Base-by-base conservation (phyloP, 768 basidiomycete genomes). In the Tulasnella sp. region DNA sequence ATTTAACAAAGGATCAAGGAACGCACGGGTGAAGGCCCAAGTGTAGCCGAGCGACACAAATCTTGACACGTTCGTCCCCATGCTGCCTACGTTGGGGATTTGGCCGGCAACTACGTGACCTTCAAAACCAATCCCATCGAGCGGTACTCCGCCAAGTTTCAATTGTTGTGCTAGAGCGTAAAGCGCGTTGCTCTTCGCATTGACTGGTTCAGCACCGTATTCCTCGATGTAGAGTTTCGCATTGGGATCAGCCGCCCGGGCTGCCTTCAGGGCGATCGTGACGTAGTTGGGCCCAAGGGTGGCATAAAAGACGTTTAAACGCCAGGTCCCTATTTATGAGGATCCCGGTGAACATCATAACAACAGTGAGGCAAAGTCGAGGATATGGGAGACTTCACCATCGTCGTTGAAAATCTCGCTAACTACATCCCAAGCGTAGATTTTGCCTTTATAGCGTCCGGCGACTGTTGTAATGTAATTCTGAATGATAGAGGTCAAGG, bases 31-130 rank as follows among this genome's bases (percentile, higher is more conserved):
- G 81, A 92, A 88, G 18, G 91, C 91, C 42, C 92, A 89, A 81
- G 92, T 91, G 56, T 92, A 85, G 7, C 91, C 91, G 38, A 92
- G 88, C 18, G 88, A 87, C 19, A 89, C 87, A 82, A 92, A 89
- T 73, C 87, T 85, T 80, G 87, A 82, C 79, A 91, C 85, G 80
- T 89, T 89, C 2, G 86, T 83, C 77, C 88, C 85, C 74, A 92
- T 14, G 83, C 24, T n/a, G 0, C 7, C 27, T 24, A 39, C 34
- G 10, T 21, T 18, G 42, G 74, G 74, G 6, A 56, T 16, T 19
- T 31, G 16, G 21, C 46, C 40, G 1, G 75, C 74, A 18, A 52
- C 46, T 3, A 79, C n/a, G 27, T 79, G 78, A 19, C 14, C 78
- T 31, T 79, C 75, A 8, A 39, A 71, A 78, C 91, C 91, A 71